Evolutionary conservation across 202 grass and related monocot genomes (phyloP).

Genomic region (Panicum virgatum): DNA sequence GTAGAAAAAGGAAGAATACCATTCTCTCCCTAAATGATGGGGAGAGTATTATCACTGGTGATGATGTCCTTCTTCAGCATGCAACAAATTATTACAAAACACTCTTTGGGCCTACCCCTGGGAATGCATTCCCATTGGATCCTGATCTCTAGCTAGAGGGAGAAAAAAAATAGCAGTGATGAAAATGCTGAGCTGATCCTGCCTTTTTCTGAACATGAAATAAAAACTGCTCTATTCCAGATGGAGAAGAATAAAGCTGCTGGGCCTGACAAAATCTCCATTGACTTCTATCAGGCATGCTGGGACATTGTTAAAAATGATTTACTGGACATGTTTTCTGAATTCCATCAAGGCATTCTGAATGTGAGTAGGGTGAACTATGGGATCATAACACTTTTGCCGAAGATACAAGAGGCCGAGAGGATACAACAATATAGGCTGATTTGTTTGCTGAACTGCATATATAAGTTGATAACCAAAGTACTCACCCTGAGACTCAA

Average conservation of each 20-base stretch:
- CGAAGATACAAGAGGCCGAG: fast-evolving
- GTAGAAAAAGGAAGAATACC: not conserved
- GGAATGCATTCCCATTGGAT: not conserved
- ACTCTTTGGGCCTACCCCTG: fast-evolving
- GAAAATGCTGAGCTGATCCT: fast-evolving
- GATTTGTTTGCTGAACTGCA: fast-evolving
- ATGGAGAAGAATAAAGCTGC: not conserved
- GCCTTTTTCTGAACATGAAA: not conserved
- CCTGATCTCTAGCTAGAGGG: fast-evolving
- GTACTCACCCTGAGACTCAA: fast-evolving
- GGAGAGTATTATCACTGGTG: fast-evolving
- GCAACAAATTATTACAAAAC: not conserved
- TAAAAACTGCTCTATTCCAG: fast-evolving
- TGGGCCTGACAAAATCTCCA: not conserved
- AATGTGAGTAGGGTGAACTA: not conserved
- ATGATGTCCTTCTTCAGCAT: fast-evolving
- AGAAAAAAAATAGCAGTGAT: fast-evolving
- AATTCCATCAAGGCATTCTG: fast-evolving
- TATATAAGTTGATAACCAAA: not conserved
- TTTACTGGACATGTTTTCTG: fast-evolving
- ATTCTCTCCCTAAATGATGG: not conserved
- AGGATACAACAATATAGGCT: too few relatives aligned
- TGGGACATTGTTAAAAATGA: fast-evolving
- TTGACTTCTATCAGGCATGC: not conserved
- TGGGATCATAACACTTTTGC: not conserved